Evolutionary conservation across 2,329 filamentous ascomycete genomes (phyloP).

Genomic region (Rhinocladiella mackenziei): DNA sequence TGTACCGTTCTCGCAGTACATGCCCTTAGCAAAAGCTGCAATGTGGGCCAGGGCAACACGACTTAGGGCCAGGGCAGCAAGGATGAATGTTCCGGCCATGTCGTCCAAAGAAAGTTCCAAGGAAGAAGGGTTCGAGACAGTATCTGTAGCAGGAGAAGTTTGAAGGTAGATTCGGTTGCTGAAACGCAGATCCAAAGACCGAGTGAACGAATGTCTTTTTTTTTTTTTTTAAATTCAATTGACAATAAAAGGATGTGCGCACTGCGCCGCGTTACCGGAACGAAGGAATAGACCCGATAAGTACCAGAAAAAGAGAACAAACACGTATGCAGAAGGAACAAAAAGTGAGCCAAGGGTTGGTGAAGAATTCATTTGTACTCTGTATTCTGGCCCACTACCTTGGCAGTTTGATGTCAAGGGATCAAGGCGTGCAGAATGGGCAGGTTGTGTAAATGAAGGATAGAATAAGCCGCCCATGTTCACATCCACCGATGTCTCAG

Average conservation of each 20-base stretch:
- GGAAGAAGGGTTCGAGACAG: no score
- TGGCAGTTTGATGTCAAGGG: no score
- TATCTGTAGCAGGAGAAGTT: slow-evolving; percentile 9
- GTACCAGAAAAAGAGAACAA: slow-evolving; percentile 5
- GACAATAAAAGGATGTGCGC: slow-evolving; percentile 18
- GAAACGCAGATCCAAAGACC: slow-evolving; percentile 11
- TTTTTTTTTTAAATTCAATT: no score
- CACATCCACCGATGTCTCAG: slow-evolving; percentile 9
- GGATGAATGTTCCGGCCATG: slow-evolving; percentile 13
- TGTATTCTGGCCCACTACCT: not conserved
- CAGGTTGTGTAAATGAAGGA: slow-evolving; percentile 7
- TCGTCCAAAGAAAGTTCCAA: no score
- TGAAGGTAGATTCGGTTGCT: slow-evolving; percentile 3
- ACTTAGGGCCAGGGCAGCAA: slow-evolving; percentile 11
- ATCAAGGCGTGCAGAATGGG: no score
- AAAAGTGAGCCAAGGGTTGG: not conserved
- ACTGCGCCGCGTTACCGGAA: slow-evolving; percentile 9
- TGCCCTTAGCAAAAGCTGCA: slow-evolving; percentile 39
- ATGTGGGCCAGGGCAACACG: slow-evolving; percentile 35
- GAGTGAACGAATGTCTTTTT: no score
- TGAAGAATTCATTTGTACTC: not conserved
- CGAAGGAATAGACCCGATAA: slow-evolving; percentile 12
- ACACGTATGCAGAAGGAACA: slow-evolving; percentile 6
- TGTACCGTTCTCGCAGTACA: slow-evolving; percentile 40
- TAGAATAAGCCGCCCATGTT: slow-evolving; percentile 1